Evolutionary conservation across 208 protist species (phyloP).

Genomic region (Endotrypanum monterogeii): DNA sequence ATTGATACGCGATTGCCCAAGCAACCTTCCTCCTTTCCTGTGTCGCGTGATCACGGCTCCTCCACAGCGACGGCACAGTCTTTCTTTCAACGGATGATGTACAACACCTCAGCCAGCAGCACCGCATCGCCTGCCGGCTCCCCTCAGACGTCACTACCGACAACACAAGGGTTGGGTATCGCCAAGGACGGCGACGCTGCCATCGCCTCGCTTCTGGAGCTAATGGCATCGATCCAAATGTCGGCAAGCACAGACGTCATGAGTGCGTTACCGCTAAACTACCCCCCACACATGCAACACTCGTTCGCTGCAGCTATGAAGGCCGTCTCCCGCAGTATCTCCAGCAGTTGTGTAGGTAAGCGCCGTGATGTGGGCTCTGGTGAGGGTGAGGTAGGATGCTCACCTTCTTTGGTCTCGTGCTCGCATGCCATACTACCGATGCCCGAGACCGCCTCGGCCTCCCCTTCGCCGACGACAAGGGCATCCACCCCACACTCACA

Average conservation of each 20-base stretch:
- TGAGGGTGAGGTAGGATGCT: not conserved
- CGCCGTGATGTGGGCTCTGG: not conserved
- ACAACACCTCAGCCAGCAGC: not conserved
- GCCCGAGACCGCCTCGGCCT: not conserved
- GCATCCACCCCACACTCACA: not conserved
- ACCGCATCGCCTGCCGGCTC: not conserved
- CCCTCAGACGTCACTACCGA: not conserved
- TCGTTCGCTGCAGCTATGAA: not conserved
- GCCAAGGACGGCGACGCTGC: not conserved
- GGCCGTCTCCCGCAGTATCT: not conserved
- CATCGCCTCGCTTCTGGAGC: constrained; percentile 9
- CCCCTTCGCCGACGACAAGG: not conserved
- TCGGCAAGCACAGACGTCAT: not conserved
- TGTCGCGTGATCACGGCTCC: not conserved
- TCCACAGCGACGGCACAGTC: not conserved
- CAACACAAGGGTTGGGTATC: not conserved
- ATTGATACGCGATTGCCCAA: not conserved
- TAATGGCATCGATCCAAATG: constrained; percentile 25
- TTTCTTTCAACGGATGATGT: constrained; percentile 6
- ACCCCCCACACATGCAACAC: not conserved
- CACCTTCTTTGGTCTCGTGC: constrained; percentile 4
- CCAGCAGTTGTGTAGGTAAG: not conserved
- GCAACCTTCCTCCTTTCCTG: not conserved
- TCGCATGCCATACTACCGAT: constrained; percentile 9
- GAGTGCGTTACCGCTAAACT: not conserved